A percentile compares a stretch with the other conserved stretches of the same genome.
Conservation (phyloP, 345 rosid species). For the Eucalyptus lansdowneana region DNA sequence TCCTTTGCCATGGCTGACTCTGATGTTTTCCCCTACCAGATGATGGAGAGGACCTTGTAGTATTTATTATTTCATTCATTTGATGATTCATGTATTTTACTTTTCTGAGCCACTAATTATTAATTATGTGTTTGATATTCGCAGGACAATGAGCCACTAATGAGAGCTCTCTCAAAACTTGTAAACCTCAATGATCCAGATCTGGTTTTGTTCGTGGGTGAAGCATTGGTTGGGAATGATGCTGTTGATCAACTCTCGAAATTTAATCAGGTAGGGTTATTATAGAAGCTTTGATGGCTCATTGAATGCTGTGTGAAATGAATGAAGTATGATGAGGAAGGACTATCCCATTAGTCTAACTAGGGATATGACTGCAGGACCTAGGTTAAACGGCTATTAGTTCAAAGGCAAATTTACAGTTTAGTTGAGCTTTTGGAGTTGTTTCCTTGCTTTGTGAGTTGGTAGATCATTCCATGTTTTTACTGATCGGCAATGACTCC, state of each 20-base stretch:
- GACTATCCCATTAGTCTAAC: not conserved
- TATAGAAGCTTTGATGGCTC: not conserved
- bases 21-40: not conserved
- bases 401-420: not conserved
- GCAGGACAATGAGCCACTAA: conserved; percentile 93
- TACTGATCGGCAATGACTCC: not conserved
- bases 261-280: conserved; percentile 70
- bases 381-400: not conserved
- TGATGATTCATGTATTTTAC: not conserved
- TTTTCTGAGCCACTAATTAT: not conserved
- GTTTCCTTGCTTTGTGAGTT: not conserved
- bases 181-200: conserved; percentile 78
- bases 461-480: not conserved
- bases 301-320: not conserved
- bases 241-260: conserved; percentile 94
- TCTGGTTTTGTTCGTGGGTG: conserved; percentile 95
- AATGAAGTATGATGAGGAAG: not conserved
- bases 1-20: not conserved
- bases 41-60: not conserved
- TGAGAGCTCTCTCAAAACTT: conserved; percentile 97
- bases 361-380: not conserved
- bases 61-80: not conserved
- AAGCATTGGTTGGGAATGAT: conserved; percentile 97
- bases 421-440: not conserved
- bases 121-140: not conserved